A percentile compares a stretch with the other conserved stretches of the same genome.
Evolutionary conservation across 106 monocot species (phyloP).

Genomic region (Dactylorhiza incarnata): DNA sequence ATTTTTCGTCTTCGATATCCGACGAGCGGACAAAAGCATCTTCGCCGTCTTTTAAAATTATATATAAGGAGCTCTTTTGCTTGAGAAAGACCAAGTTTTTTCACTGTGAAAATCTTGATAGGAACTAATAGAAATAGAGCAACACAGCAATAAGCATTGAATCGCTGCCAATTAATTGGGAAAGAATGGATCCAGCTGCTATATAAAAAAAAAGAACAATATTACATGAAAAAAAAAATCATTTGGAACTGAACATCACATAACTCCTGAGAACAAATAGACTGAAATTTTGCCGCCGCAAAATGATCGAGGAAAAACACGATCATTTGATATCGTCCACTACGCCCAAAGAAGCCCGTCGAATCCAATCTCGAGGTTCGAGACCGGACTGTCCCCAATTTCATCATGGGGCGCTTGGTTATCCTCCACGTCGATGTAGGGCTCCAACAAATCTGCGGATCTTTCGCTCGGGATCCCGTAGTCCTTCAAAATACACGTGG

Average conservation of each 20-base stretch:
- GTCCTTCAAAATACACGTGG: slow-evolving; percentile 65
- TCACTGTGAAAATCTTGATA: too few species aligned
- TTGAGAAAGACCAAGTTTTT: too few species aligned
- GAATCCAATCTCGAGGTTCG: slow-evolving; percentile 71
- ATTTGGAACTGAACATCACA: background rate
- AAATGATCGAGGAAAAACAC: background rate
- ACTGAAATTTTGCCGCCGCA: background rate
- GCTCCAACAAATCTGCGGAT: slow-evolving; percentile 61
- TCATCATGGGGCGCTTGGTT: slow-evolving; percentile 27
- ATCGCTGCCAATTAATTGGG: background rate
- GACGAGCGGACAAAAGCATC: too few species aligned
- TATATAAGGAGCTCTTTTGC: too few species aligned
- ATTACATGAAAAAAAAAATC: background rate
- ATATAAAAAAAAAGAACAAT: background rate
- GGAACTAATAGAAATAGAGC: too few species aligned
- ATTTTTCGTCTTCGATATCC: too few species aligned
- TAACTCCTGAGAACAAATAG: background rate
- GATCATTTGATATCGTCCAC: too few species aligned
- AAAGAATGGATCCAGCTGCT: background rate
- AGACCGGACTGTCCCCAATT: slow-evolving; percentile 72
- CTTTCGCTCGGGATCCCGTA: slow-evolving; percentile 82
- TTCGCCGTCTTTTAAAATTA: too few species aligned
- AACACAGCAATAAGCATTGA: too few species aligned
- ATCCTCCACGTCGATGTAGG: slow-evolving; percentile 49
- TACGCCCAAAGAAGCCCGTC: slow-evolving; percentile 92